phyloP scores from a whole-genome alignment of 2,329 filamentous ascomycete species.

The Talaromyces sp. region DNA sequence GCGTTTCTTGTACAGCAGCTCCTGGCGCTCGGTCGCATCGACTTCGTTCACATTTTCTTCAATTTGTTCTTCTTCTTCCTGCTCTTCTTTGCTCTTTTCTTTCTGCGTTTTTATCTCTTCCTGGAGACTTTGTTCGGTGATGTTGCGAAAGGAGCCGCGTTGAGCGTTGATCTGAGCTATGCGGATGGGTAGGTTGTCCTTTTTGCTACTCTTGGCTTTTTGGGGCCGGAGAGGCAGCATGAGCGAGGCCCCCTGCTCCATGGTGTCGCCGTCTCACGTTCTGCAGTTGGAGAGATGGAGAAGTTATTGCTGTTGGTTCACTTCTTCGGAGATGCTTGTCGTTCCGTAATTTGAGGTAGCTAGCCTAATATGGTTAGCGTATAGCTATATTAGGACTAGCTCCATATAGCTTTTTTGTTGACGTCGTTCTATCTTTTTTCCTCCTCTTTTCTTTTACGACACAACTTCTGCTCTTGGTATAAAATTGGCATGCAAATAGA shows the following conservation, averaged over 20 bases:
- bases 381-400: background rate
- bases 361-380: background rate
- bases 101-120: conserved; percentile 62
- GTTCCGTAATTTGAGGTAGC: background rate
- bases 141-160: conserved; percentile 75
- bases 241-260: conserved; percentile 38
- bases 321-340: conserved; percentile 5
- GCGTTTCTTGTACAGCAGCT: conserved; percentile 45
- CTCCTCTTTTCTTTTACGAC: background rate
- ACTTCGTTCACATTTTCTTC: conserved; percentile 34
- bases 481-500: background rate
- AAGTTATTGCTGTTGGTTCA: background rate
- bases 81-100: conserved; percentile 48
- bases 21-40: conserved; percentile 39
- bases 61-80: conserved; percentile 44
- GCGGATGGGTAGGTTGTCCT: conserved; percentile 66
- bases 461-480: background rate
- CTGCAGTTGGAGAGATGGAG: background rate
- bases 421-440: background rate
- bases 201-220: conserved; percentile 47
- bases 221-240: conserved; percentile 63
- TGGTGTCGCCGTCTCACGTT: background rate
- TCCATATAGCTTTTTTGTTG: background rate
- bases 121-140: conserved; percentile 71
- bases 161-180: conserved; percentile 76